These are phyloP conservation scores for Erodium trifolium DNA, from an alignment of 441 rosid genomes.

Conservation along the genomic window DNA sequence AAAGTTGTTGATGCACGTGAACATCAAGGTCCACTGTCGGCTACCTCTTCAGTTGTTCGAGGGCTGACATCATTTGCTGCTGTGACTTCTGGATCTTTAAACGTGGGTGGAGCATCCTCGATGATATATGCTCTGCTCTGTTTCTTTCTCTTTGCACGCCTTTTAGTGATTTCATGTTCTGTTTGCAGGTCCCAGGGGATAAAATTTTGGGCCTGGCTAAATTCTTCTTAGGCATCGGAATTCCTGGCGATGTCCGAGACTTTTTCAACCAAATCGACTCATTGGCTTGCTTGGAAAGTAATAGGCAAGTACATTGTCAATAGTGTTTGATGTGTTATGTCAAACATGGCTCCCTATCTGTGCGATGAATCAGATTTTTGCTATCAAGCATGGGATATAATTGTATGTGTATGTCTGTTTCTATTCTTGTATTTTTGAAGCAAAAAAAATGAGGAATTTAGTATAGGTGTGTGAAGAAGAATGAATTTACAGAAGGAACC, in stretches of 20 bases:
- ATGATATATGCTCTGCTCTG: slow-evolving; percentile 11
- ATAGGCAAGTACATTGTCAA: slow-evolving; percentile 41
- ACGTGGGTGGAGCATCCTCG: slow-evolving; percentile 34
- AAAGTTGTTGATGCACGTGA: slow-evolving; percentile 43
- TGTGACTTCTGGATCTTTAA: slow-evolving; percentile 45
- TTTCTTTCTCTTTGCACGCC: slow-evolving; percentile 14
- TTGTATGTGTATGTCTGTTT: not conserved
- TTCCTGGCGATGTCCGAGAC: slow-evolving; percentile 78
- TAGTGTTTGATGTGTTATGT: slow-evolving; percentile 4
- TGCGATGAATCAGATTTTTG: not conserved
- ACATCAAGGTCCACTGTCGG: slow-evolving; percentile 57
- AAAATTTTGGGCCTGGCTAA: slow-evolving; percentile 76
- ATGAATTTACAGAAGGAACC: not conserved
- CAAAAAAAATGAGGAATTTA: not conserved
- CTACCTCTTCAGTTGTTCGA: slow-evolving; percentile 73
- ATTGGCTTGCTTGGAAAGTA: slow-evolving; percentile 68
- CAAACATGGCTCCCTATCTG: not conserved
- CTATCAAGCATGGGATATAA: not conserved
- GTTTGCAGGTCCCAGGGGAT: slow-evolving; percentile 65
- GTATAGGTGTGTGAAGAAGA: not conserved
- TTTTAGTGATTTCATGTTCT: slow-evolving; percentile 25
- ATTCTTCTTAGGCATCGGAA: slow-evolving; percentile 74
- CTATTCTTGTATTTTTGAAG: not conserved
- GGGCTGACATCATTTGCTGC: slow-evolving; percentile 67
- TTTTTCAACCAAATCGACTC: slow-evolving; percentile 78